Percentiles rank a stretch among this genome's conserved stretches.
Evolutionary conservation across 768 basidiomycete genomes (phyloP).

Genomic region (Pisolithus albus): DNA sequence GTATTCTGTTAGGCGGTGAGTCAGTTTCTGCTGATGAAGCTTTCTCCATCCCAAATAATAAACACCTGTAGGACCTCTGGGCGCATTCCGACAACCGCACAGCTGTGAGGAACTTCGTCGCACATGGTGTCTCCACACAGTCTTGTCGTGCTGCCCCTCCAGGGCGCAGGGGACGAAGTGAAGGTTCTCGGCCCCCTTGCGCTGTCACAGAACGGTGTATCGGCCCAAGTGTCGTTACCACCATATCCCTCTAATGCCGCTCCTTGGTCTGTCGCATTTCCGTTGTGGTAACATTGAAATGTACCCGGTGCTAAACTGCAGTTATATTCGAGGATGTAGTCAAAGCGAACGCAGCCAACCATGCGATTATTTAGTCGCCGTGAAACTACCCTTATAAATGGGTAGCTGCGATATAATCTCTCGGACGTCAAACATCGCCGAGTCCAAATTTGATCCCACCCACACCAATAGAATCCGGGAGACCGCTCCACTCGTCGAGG

Average conservation of each 20-base stretch:
- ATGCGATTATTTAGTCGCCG: too few relatives aligned
- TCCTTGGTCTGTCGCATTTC: too few relatives aligned
- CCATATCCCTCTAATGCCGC: neutral
- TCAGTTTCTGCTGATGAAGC: neutral
- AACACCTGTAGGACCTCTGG: slow-evolving; percentile 53
- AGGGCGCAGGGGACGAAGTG: slow-evolving; percentile 61
- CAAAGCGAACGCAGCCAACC: too few relatives aligned
- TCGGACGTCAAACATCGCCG: too few relatives aligned
- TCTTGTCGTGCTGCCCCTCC: slow-evolving; percentile 57
- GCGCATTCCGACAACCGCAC: slow-evolving; percentile 65
- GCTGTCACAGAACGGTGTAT: slow-evolving; percentile 52
- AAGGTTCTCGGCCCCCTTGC: slow-evolving; percentile 46
- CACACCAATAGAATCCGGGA: too few relatives aligned
- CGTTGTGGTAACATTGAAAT: too few relatives aligned
- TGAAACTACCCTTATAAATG: too few relatives aligned
- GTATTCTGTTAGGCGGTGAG: slow-evolving; percentile 56
- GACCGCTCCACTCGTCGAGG: too few relatives aligned
- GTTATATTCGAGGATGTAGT: too few relatives aligned
- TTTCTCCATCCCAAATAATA: neutral
- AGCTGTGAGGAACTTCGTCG: slow-evolving; percentile 52
- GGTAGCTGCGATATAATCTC: too few relatives aligned
- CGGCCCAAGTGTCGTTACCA: slow-evolving; percentile 46
- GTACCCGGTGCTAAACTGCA: too few relatives aligned
- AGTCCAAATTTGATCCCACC: too few relatives aligned
- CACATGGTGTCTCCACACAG: slow-evolving; percentile 54